Evolutionary conservation across 2,329 filamentous ascomycete genomes (phyloP).

Genomic region (Epichloe festucae): DNA sequence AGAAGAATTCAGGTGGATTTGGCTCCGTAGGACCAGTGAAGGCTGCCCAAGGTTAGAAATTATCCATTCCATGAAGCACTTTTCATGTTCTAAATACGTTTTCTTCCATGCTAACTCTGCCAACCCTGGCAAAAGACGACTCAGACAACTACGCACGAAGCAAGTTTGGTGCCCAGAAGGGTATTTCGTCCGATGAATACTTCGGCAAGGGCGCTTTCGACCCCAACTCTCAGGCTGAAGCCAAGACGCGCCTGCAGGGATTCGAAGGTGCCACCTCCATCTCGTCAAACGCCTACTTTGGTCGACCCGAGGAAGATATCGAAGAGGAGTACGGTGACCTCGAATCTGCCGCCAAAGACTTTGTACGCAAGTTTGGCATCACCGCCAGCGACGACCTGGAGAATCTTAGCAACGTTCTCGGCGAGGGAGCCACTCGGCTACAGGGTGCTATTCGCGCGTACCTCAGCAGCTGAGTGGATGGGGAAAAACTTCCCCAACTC

Average conservation of each 20-base stretch:
- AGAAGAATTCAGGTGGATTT: slow-evolving; percentile 74
- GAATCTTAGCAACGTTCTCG: slow-evolving; percentile 69
- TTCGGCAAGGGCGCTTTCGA: slow-evolving; percentile 87
- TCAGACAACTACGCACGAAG: slow-evolving; percentile 69
- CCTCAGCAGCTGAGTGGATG: slow-evolving; percentile 37
- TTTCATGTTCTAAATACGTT: not conserved
- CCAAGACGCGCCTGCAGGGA: slow-evolving; percentile 73
- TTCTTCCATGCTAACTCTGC: not conserved
- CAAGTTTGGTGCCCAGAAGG: slow-evolving; percentile 88
- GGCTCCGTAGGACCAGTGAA: slow-evolving; percentile 71
- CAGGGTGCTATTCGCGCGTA: slow-evolving; percentile 62
- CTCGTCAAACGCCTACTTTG: slow-evolving; percentile 96
- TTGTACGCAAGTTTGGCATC: slow-evolving; percentile 87
- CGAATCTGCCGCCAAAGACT: slow-evolving; percentile 89
- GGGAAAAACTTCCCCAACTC: no score
- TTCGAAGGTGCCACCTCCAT: slow-evolving; percentile 90
- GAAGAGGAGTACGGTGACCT: slow-evolving; percentile 79
- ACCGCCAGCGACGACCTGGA: slow-evolving; percentile 94
- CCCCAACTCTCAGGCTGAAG: slow-evolving; percentile 66
- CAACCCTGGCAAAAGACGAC: slow-evolving; percentile 38
- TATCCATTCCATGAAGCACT: not conserved
- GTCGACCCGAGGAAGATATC: slow-evolving; percentile 72
- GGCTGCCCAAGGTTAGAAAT: slow-evolving; percentile 49
- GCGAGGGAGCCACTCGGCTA: slow-evolving; percentile 72
- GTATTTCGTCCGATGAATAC: slow-evolving; percentile 96